These are phyloP conservation scores for Dicorynia guianensis DNA, from an alignment of 306 rosid genomes.

Conservation along the genomic window DNA sequence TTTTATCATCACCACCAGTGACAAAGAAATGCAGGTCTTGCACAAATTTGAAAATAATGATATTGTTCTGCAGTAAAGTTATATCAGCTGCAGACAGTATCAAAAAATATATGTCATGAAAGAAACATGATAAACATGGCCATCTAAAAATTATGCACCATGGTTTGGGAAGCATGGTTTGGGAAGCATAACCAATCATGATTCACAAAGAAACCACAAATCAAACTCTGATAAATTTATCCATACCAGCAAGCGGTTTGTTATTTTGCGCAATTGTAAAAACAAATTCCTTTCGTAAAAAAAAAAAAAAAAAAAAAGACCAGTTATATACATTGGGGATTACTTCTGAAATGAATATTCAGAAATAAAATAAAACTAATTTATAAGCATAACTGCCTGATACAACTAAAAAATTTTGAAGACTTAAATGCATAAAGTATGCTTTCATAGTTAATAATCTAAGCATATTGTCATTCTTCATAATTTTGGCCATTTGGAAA, in stretches of 20 bases:
- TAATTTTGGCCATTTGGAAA: too few relatives aligned
- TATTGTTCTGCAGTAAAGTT: slow-evolving; percentile 74
- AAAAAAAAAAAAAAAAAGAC: too few relatives aligned
- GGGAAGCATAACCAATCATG: too few relatives aligned
- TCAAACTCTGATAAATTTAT: too few relatives aligned
- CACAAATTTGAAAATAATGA: slow-evolving; percentile 78
- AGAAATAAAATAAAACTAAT: slow-evolving; percentile 7
- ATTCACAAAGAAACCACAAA: background rate
- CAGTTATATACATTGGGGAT: too few relatives aligned
- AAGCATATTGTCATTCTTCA: too few relatives aligned
- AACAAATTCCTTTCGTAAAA: too few relatives aligned
- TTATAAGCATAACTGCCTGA: background rate
- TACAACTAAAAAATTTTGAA: slow-evolving; percentile 25
- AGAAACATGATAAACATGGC: slow-evolving; percentile 16
- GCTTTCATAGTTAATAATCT: too few relatives aligned
- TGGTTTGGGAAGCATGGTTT: background rate
- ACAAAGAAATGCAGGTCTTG: slow-evolving; percentile 98
- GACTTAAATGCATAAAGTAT: slow-evolving; percentile 22
- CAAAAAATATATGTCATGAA: too few relatives aligned
- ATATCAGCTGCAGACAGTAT: slow-evolving; percentile 83
- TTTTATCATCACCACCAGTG: slow-evolving; percentile 85
- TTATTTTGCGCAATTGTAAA: too few relatives aligned
- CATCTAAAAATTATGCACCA: background rate
- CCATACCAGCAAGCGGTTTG: too few relatives aligned
- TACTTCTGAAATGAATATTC: too few relatives aligned